Conservation (phyloP, 2,329 filamentous ascomycete species). For the Diaporthe citriasiana region DNA sequence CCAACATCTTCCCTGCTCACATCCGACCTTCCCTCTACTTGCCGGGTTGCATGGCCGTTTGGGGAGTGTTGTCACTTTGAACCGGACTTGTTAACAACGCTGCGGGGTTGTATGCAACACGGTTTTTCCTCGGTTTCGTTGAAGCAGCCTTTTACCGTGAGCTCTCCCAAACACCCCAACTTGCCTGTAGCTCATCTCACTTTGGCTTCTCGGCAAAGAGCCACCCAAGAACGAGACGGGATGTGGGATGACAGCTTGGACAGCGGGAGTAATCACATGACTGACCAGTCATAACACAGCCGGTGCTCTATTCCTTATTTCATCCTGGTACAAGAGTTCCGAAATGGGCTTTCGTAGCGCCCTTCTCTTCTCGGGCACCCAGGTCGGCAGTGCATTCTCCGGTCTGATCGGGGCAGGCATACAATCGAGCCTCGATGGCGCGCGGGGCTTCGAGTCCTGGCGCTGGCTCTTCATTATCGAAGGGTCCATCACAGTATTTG, state of each 20-base stretch:
- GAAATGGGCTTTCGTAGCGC: neutral
- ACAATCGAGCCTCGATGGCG: conserved; percentile 44
- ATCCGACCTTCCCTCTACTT: conserved; percentile 13
- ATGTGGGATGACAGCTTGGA: neutral
- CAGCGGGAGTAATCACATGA: neutral
- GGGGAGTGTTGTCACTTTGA: neutral
- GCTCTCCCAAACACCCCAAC: neutral
- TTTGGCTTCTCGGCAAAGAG: neutral
- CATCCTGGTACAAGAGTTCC: neutral
- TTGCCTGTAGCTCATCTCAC: neutral
- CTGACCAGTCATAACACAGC: neutral
- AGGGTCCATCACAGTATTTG: neutral
- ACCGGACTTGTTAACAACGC: conserved; percentile 12
- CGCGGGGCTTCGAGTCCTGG: neutral
- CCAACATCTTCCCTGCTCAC: conserved; percentile 43
- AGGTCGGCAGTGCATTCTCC: conserved; percentile 54
- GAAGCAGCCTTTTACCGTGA: conserved; percentile 36
- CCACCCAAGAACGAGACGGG: neutral
- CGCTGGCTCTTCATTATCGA: conserved; percentile 28
- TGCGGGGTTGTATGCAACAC: neutral
- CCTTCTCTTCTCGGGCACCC: neutral
- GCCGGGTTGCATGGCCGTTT: neutral
- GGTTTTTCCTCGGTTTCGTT: conserved; percentile 23
- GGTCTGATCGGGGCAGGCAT: conserved; percentile 67
- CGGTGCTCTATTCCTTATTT: conserved; percentile 1